Evolutionary conservation across 768 basidiomycete genomes (phyloP).

Genomic region (Psilocybe sp.): DNA sequence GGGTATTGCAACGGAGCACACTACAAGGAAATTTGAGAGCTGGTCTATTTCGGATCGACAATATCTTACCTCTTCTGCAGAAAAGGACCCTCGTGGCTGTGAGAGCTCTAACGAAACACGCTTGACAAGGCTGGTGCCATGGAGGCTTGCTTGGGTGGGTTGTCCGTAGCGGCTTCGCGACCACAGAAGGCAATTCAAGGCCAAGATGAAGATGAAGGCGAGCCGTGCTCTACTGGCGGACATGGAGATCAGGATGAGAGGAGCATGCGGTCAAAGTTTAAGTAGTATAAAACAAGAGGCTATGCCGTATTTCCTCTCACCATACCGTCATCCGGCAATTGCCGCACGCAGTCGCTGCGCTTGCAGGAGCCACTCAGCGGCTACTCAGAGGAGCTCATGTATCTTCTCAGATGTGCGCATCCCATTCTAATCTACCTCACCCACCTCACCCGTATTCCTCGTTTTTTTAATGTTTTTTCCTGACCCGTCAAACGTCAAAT

Average conservation of each 20-base stretch:
- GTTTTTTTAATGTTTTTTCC: too few species aligned
- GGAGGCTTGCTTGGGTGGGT: conserved; percentile 21
- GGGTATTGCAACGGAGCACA: conserved; percentile 65
- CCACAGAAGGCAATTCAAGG: conserved; percentile 63
- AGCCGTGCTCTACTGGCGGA: conserved; percentile 43
- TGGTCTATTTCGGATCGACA: neutral
- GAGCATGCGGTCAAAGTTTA: too few species aligned
- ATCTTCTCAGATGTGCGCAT: too few species aligned
- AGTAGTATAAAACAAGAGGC: too few species aligned
- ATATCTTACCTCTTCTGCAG: conserved; percentile 26
- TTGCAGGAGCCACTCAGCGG: too few species aligned
- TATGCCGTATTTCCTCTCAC: too few species aligned
- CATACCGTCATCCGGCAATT: too few species aligned
- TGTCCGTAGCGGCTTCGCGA: conserved; percentile 54
- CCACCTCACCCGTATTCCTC: too few species aligned
- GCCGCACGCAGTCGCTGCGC: too few species aligned
- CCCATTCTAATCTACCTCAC: too few species aligned
- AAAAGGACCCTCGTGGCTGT: conserved; percentile 15
- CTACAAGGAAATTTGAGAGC: conserved; percentile 29
- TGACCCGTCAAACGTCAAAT: too few species aligned
- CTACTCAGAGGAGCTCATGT: too few species aligned
- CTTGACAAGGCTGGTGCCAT: conserved; percentile 36
- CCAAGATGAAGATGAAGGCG: conserved; percentile 49
- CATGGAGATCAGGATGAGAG: conserved; percentile 34
- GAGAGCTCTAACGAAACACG: conserved; percentile 37